These are phyloP conservation scores for Euphorbia tirucalli DNA, from an alignment of 345 rosid species.

Conservation along the genomic window DNA sequence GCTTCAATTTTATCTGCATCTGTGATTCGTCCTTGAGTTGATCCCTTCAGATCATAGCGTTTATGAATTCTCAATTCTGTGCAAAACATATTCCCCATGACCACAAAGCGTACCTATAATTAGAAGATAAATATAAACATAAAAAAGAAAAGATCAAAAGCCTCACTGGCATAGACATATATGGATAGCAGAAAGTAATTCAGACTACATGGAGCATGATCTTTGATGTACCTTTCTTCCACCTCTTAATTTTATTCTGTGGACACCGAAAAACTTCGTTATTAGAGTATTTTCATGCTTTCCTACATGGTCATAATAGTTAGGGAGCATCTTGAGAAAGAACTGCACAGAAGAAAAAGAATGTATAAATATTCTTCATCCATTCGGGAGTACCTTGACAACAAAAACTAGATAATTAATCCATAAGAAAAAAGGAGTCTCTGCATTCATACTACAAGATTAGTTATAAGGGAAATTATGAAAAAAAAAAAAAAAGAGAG, in stretches of 20 bases:
- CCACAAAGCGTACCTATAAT: slow-evolving; percentile 87
- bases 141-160: slow-evolving; percentile 13
- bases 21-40: slow-evolving; percentile 77
- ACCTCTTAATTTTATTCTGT: slow-evolving; percentile 67
- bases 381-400: not conserved
- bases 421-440: not conserved
- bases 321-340: slow-evolving; percentile 77
- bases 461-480: not conserved
- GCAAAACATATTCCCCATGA: slow-evolving; percentile 99
- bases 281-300: slow-evolving; percentile 86
- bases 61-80: slow-evolving; percentile 88
- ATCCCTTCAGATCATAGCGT: slow-evolving; percentile 92
- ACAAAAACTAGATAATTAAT: not conserved
- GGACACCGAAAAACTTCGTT: slow-evolving; percentile 90
- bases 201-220: not conserved
- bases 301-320: slow-evolving; percentile 68
- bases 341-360: slow-evolving; percentile 44
- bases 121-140: slow-evolving; percentile 7
- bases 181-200: slow-evolving; percentile 13
- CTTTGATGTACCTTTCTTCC: slow-evolving; percentile 62
- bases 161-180: slow-evolving; percentile 15
- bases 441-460: not conserved
- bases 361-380: not conserved
- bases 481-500: not conserved
- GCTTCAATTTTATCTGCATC: slow-evolving; percentile 59